Evolutionary conservation across 345 rosid genomes (phyloP), one percentile per base, ranked within the genome.

Genomic region (Lepidium sativum): DNA sequence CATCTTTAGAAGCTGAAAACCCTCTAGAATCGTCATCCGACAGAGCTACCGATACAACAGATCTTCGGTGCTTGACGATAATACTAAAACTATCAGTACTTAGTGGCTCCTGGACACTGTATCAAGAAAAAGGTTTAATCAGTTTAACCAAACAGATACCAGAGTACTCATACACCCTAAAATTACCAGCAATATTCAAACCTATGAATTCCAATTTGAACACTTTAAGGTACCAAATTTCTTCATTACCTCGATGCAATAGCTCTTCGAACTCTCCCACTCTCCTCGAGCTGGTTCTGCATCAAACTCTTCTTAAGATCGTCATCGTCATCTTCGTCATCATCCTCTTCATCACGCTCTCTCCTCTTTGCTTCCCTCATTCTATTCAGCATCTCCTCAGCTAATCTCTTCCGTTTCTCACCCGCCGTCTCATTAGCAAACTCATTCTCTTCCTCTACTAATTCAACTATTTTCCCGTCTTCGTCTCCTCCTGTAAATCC

Each of bases 1-100:
- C 97, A 41, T 95, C 98, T 75, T 91, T 95, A 13, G 97, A 80
- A 60, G 96, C 88, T 11, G 98, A 95, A 75, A 85, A 87, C 1
- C 99, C 99, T 65, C 69, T 83, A 25, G 59, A 75, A 67, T 88
- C 97, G 54, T 95, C 97, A 44, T 88, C 96, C 17, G 94, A 83
- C 33, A 95, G 77, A 77, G 87, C 81, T 65, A 95, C 84, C 8
- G 88, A 83, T 6, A 94, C 86, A 37, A 88, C 98, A 73, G 98
- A 72, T 45, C 72, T 81, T n/a, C 85, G 67, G 55, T 95, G 99
- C 84, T 87, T 91, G 60, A 86, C 84, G 2, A 85, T 20, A n/a
- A 78, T 5, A 61, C 63, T 44, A 76, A 91, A 91, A 37, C 58
- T 80, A 72, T 74, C 82, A 54, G 20, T 62, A 68, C 76, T 58